Evolutionary conservation across 257 asterid species (phyloP).

Genomic region (Penstemon eatonii): DNA sequence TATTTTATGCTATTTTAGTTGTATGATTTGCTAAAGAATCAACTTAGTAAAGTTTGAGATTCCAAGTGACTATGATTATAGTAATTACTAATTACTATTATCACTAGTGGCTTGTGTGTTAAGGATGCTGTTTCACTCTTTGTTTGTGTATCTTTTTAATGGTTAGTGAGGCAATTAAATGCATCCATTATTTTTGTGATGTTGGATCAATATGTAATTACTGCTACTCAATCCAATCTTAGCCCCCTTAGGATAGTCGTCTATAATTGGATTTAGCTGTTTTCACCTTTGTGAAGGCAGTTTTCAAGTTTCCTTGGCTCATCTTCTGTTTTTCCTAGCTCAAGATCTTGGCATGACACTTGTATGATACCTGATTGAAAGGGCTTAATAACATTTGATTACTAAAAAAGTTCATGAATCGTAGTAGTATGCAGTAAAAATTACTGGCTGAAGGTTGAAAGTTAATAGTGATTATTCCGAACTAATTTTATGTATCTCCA

Average conservation of each 20-base stretch:
- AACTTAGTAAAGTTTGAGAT: background rate
- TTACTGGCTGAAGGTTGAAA: background rate
- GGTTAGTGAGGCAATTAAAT: slow-evolving; percentile 9
- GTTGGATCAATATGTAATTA: background rate
- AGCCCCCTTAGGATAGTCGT: background rate
- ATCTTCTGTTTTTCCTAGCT: background rate
- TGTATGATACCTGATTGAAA: background rate
- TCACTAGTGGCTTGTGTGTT: slow-evolving; percentile 7
- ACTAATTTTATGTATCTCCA: background rate
- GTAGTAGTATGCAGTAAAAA: background rate
- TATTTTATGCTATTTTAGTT: background rate
- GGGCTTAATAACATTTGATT: background rate
- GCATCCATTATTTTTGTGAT: slow-evolving; percentile 10
- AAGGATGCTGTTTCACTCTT: background rate
- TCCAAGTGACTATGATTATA: background rate
- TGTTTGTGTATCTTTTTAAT: background rate
- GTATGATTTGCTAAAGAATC: background rate
- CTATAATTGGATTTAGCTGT: slow-evolving; percentile 1
- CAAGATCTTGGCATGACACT: slow-evolving; percentile 3
- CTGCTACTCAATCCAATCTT: background rate
- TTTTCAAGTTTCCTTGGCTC: background rate
- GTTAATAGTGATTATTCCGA: background rate
- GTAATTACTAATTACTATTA: background rate
- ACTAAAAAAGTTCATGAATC: background rate
- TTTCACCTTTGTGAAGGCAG: background rate